Evolutionary conservation across 768 basidiomycete genomes (phyloP).

Genomic region (Suillus fuscotomentosus): DNA sequence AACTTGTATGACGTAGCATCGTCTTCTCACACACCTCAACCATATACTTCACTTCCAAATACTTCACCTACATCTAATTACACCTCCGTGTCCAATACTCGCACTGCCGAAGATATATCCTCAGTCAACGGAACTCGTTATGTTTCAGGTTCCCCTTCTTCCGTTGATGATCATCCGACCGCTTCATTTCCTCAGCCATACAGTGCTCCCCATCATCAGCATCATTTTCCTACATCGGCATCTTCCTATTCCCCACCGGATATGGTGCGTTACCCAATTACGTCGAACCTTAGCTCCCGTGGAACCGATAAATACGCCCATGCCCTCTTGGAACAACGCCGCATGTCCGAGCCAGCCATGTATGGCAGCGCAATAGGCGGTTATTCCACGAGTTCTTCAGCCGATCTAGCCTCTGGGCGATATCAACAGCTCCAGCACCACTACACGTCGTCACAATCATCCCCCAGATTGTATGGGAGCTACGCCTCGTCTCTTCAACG

Average conservation of each 20-base stretch:
- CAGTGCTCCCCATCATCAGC: slow-evolving; percentile 43
- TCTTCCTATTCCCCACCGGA: slow-evolving; percentile 37
- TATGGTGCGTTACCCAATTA: slow-evolving; percentile 39
- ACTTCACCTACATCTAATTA: slow-evolving; percentile 19
- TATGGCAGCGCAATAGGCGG: slow-evolving; percentile 42
- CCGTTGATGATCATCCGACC: slow-evolving; percentile 38
- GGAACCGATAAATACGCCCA: slow-evolving; percentile 32
- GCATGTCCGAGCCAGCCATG: slow-evolving; percentile 67
- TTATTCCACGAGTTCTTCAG: slow-evolving; percentile 28
- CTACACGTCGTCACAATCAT: slow-evolving; percentile 30
- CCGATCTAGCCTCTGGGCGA: slow-evolving; percentile 32
- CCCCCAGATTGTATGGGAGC: slow-evolving; percentile 34
- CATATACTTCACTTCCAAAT: slow-evolving; percentile 15
- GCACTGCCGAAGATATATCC: slow-evolving; percentile 10
- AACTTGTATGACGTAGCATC: slow-evolving; percentile 31
- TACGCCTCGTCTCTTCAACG: slow-evolving; percentile 45
- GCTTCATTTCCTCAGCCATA: slow-evolving; percentile 39
- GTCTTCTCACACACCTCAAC: slow-evolving; percentile 13
- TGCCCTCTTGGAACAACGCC: slow-evolving; percentile 53
- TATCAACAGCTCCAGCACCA: slow-evolving; percentile 43
- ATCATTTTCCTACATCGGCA: slow-evolving; percentile 43
- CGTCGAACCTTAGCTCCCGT: slow-evolving; percentile 34
- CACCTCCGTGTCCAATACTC: slow-evolving; percentile 18
- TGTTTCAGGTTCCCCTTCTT: slow-evolving; percentile 44
- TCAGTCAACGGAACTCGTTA: slow-evolving; percentile 14